Evolutionary conservation across 192 early-diverging fungal genomes (phyloP).

Genomic region (Coemansia furcata): DNA sequence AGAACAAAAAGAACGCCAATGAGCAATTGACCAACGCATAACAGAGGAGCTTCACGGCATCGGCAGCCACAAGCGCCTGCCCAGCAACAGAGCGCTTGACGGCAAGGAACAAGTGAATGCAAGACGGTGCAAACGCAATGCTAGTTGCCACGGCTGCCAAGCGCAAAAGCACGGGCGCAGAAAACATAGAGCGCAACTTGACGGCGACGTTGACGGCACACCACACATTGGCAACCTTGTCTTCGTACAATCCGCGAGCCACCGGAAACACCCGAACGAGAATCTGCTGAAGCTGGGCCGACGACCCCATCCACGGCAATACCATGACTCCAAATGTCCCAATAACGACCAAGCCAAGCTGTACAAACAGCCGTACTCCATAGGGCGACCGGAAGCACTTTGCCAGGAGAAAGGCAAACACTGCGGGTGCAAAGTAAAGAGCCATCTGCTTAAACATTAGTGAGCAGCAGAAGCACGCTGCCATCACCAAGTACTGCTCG

Average conservation of each 20-base stretch:
- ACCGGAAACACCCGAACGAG: constrained; percentile 87
- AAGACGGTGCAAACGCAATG: constrained; percentile 69
- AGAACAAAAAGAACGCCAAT: constrained; percentile 91
- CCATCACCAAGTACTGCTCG: constrained; percentile 66
- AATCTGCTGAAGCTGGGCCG: constrained; percentile 70
- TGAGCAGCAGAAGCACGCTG: constrained; percentile 78
- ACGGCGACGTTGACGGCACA: constrained; percentile 84
- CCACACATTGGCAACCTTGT: constrained; percentile 99
- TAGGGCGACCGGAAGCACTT: constrained; percentile 55
- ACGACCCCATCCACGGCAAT: constrained; percentile 63
- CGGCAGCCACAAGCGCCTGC: constrained; percentile 1
- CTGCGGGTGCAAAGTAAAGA: constrained; percentile 85
- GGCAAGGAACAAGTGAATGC: constrained; percentile 60
- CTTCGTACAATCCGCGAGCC: constrained; percentile 91
- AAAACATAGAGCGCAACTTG: constrained; percentile 74
- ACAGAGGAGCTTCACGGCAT: constrained; percentile 50
- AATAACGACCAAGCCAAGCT: constrained; percentile 73
- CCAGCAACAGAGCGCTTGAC: constrained; percentile 37
- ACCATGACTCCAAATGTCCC: constrained; percentile 67
- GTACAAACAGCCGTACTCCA: constrained; percentile 53
- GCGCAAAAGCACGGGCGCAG: constrained; percentile 58
- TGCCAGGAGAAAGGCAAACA: constrained; percentile 88
- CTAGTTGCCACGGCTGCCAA: constrained; percentile 70
- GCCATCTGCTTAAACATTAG: constrained; percentile 97
- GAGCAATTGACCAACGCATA: constrained; percentile 74